These are phyloP conservation scores for Delphinella strobiligena DNA, from an alignment of 2,329 filamentous ascomycete genomes.

Conservation along the genomic window DNA sequence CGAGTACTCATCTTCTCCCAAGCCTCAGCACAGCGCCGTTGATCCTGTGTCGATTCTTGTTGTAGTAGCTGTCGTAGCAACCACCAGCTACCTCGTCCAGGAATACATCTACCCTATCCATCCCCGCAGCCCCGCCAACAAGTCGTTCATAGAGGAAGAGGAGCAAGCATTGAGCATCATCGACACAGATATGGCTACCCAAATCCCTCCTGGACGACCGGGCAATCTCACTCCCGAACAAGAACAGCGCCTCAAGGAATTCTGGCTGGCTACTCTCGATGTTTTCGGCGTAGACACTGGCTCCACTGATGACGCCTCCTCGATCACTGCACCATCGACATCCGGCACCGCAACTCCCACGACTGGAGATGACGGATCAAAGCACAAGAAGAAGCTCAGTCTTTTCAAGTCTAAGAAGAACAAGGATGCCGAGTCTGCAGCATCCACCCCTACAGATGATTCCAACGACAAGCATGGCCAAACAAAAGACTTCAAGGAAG, in stretches of 20 bases:
- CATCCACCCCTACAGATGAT: conserved; percentile 33
- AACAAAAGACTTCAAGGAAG: conserved; percentile 73
- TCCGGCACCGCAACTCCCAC: conserved; percentile 10
- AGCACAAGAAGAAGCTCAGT: conserved; percentile 63
- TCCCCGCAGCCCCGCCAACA: neutral
- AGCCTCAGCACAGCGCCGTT: conserved; percentile 8
- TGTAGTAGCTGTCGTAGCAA: conserved; percentile 13
- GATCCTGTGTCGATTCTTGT: conserved; percentile 14
- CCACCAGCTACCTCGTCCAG: conserved; percentile 13
- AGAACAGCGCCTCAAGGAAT: conserved; percentile 73
- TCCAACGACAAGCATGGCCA: conserved; percentile 86
- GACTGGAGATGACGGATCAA: conserved; percentile 30
- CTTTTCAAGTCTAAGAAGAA: conserved; percentile 54
- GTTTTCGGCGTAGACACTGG: conserved; percentile 51
- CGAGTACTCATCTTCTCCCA: neutral
- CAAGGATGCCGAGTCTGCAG: conserved; percentile 25
- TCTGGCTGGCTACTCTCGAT: conserved; percentile 68
- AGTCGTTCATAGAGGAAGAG: too few species aligned
- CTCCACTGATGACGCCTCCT: conserved; percentile 10
- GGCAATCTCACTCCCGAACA: conserved; percentile 84
- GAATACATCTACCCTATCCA: conserved; percentile 9
- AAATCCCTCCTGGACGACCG: conserved; percentile 55
- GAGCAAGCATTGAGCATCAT: neutral
- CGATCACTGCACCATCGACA: conserved; percentile 15
- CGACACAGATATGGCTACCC: conserved; percentile 23